Base-by-base conservation (phyloP, 1,139 yeast species). In the Ogataea hybrid region DNA sequence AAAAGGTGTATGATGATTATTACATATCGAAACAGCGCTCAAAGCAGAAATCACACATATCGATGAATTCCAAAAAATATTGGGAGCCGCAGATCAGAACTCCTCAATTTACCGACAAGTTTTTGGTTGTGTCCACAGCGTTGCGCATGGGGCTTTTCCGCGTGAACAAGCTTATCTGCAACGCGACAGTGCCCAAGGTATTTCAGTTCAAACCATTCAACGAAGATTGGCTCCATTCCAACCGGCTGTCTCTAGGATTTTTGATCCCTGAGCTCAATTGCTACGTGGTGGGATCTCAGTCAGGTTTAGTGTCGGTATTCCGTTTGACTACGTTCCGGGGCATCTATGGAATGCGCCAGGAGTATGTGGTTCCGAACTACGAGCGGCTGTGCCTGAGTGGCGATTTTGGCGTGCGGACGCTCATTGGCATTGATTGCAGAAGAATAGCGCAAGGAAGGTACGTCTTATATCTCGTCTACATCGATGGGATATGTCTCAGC, bases 311-410 rank as follows among this genome's bases (percentile, higher is more conserved):
- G 5, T 61, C 81, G 1, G 61, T 83, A 0, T 71, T 81, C 62
- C 59, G 90, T 30, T 56, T 83, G 31, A 79, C 84, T 21, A 67
- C 70, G 37, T 71, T 71, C 54, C 59, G 81, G 22, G 87, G 87
- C 0, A 57, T 81, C 0, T 71, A 65, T 50, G 77, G 79, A 2
- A 67, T 82, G 70, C 63, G 89, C 32, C 85, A 80, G 50, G 90
- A 83, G 53, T 72, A 68, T 49, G 56, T 75, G 1, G 70, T 81
- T 39, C 79, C 81, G 5, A 68, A 73, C 51, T 8, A 52, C 32
- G 48, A 44, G 25, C 38, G 51, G 28, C 35, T 51, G 25, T 45
- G 45, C 18, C 32, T 49, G 25, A 41, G 50, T 30, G 50, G 52
- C 6, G 51, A 46, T 27, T 49, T 53, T 17, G 51, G 54, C 7